These are phyloP conservation scores for Metschnikowia proteae DNA, from an alignment of 805 yeast genomes.

Conservation along the genomic window DNA sequence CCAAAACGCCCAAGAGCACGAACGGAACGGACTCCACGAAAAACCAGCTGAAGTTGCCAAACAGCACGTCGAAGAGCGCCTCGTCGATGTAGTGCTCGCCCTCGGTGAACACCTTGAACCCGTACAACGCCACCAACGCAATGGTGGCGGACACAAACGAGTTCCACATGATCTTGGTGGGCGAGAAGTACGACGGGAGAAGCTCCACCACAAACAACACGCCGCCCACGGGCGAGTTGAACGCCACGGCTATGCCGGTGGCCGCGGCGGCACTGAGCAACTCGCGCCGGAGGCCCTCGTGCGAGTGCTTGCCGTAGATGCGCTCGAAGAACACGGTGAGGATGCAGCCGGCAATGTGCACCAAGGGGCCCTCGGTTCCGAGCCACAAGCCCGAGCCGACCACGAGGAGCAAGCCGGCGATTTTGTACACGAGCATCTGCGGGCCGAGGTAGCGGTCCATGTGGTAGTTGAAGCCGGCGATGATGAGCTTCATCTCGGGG, in stretches of 20 bases:
- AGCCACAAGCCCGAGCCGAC: conserved; percentile 78
- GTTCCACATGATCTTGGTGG: conserved; percentile 72
- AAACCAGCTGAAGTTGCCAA: conserved; percentile 69
- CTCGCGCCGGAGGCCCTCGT: conserved; percentile 64
- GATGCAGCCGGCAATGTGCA: conserved; percentile 69
- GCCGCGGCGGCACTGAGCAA: conserved; percentile 72
- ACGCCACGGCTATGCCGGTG: conserved; percentile 81
- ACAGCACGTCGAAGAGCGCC: conserved; percentile 57
- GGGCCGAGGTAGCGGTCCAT: conserved; percentile 47
- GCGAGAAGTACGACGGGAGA: conserved; percentile 58
- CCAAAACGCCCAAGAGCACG: conserved; percentile 61
- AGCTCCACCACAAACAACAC: conserved; percentile 74
- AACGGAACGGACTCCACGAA: conserved; percentile 69
- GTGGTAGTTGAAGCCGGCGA: conserved; percentile 58
- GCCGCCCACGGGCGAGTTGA: conserved; percentile 86
- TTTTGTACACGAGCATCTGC: conserved; percentile 51
- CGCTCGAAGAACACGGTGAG: conserved; percentile 27
- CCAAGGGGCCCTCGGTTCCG: conserved; percentile 85
- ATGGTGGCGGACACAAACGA: conserved; percentile 76
- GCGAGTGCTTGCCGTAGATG: conserved; percentile 27
- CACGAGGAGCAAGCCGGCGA: conserved; percentile 56
- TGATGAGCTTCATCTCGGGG: conserved; percentile 64
- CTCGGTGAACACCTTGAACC: conserved; percentile 37
- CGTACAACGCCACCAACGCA: conserved; percentile 56
- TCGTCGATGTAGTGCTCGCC: conserved; percentile 43